phyloP scores from a whole-genome alignment of 2,329 filamentous ascomycete species.

The Cladosporium halotolerans region DNA sequence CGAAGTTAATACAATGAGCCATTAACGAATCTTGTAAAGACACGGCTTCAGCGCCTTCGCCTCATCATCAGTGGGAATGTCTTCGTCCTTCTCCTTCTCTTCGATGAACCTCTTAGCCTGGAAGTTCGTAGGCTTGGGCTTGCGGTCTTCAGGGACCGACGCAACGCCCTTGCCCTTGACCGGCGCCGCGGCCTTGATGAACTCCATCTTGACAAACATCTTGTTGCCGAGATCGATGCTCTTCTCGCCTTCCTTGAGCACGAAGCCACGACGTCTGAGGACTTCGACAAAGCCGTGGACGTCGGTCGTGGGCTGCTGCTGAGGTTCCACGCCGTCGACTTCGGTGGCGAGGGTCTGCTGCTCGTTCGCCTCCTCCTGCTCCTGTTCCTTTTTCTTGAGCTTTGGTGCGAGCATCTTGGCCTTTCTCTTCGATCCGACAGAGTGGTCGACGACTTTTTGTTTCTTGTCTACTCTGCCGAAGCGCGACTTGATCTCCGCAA shows the following conservation, averaged over 20 bases:
- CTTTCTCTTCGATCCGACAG: slow-evolving; percentile 60
- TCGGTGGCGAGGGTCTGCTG: slow-evolving; percentile 55
- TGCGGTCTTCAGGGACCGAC: slow-evolving; percentile 31
- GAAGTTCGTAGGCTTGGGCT: slow-evolving; percentile 26
- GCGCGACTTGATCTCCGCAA: slow-evolving; percentile 92
- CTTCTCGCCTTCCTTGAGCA: slow-evolving; percentile 60
- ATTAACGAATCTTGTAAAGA: slow-evolving; percentile 82
- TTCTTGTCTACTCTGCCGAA: slow-evolving; percentile 59
- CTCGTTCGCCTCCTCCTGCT: slow-evolving; percentile 49
- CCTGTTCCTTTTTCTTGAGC: slow-evolving; percentile 41
- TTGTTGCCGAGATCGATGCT: slow-evolving; percentile 81
- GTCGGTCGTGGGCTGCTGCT: slow-evolving; percentile 67
- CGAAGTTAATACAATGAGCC: neutral
- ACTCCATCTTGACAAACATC: slow-evolving; percentile 98
- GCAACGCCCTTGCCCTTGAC: slow-evolving; percentile 66
- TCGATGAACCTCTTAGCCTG: slow-evolving; percentile 52
- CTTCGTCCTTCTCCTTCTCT: slow-evolving; percentile 44
- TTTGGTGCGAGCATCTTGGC: slow-evolving; percentile 31
- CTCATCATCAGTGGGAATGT: slow-evolving; percentile 53
- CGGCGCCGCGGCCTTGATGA: slow-evolving; percentile 74
- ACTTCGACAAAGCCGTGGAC: slow-evolving; percentile 82
- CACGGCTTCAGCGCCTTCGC: slow-evolving; percentile 83
- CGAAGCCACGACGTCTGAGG: slow-evolving; percentile 71
- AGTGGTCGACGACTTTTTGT: slow-evolving; percentile 55
- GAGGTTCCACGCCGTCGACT: slow-evolving; percentile 61